phyloP scores from a whole-genome alignment of 305 asterid species.

The Solanum hybrid region DNA sequence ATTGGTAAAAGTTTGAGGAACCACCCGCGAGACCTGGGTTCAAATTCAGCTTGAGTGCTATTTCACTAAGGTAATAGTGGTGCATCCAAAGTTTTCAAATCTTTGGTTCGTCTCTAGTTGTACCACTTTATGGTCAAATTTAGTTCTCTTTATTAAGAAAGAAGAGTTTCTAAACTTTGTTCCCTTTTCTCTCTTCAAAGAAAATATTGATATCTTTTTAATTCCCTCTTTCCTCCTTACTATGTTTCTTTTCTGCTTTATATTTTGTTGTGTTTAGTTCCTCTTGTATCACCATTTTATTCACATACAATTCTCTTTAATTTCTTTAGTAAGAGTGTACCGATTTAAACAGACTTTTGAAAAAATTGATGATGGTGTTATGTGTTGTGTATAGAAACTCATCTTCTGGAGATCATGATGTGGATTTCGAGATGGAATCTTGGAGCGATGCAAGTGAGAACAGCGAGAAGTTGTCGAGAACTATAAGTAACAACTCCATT shows the following conservation, averaged over 20 bases:
- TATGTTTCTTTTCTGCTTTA: no score
- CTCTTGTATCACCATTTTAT: not conserved
- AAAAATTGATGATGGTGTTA: not conserved
- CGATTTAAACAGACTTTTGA: not conserved
- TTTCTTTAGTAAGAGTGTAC: not conserved
- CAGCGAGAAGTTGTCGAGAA: not conserved
- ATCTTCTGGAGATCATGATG: not conserved
- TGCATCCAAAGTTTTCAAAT: no score
- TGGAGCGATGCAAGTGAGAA: slow-evolving; percentile 11
- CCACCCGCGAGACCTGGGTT: not conserved
- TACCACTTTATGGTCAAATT: not conserved
- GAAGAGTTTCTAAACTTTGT: not conserved
- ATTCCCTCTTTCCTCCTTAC: not conserved
- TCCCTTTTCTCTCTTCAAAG: not conserved
- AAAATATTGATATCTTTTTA: not conserved
- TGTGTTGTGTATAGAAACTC: not conserved
- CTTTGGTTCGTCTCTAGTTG: no score
- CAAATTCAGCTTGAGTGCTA: no score
- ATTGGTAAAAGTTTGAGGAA: not conserved
- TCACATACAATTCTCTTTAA: not conserved
- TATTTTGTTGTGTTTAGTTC: not conserved
- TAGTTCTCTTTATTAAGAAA: not conserved
- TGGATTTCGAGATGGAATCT: not conserved
- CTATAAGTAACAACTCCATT: slow-evolving; percentile 10
- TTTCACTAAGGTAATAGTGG: no score